Evolutionary conservation across 2,329 filamentous ascomycete species (phyloP).

Genomic region (Eutypa lata): DNA sequence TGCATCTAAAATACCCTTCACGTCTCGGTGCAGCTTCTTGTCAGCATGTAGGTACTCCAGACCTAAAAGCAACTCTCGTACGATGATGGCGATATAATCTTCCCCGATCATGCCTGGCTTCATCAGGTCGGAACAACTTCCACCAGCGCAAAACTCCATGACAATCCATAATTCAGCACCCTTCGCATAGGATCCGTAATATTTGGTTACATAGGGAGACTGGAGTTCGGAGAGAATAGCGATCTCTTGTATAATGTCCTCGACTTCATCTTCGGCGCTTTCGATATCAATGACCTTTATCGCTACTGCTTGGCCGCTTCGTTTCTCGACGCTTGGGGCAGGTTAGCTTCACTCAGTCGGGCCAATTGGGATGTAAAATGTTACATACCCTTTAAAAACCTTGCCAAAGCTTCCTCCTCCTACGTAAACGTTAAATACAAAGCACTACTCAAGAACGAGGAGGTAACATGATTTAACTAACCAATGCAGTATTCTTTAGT

Average conservation of each 20-base stretch:
- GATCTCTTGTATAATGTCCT: slow-evolving; percentile 99
- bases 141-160: slow-evolving; percentile 98
- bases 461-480: slow-evolving; percentile 48
- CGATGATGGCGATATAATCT: slow-evolving; percentile 95
- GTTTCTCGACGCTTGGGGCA: slow-evolving; percentile 73
- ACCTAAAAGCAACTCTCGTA: slow-evolving; percentile 83
- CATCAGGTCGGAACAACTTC: slow-evolving; percentile 93
- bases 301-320: slow-evolving; percentile 87
- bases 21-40: slow-evolving; percentile 93
- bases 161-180: slow-evolving; percentile 98
- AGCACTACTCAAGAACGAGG: slow-evolving; percentile 6
- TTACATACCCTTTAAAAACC: slow-evolving; percentile 87
- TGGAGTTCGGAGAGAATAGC: slow-evolving; percentile 94
- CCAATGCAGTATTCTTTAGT: slow-evolving; percentile 90
- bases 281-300: slow-evolving; percentile 99
- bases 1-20: slow-evolving; percentile 65
- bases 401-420: slow-evolving; percentile 97
- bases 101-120: slow-evolving; percentile 89
- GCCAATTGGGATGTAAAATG: not conserved
- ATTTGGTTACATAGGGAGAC: slow-evolving; percentile 95
- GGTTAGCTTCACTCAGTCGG: slow-evolving; percentile 10
- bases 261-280: slow-evolving; percentile 97
- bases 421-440: slow-evolving; percentile 35
- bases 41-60: slow-evolving; percentile 91
- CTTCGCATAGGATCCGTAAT: slow-evolving; percentile 95